A percentile compares a stretch with the other conserved stretches of the same genome.
These are phyloP conservation scores for Ogataea pilisensis DNA, from an alignment of 805 yeast species.

Conservation along the genomic window DNA sequence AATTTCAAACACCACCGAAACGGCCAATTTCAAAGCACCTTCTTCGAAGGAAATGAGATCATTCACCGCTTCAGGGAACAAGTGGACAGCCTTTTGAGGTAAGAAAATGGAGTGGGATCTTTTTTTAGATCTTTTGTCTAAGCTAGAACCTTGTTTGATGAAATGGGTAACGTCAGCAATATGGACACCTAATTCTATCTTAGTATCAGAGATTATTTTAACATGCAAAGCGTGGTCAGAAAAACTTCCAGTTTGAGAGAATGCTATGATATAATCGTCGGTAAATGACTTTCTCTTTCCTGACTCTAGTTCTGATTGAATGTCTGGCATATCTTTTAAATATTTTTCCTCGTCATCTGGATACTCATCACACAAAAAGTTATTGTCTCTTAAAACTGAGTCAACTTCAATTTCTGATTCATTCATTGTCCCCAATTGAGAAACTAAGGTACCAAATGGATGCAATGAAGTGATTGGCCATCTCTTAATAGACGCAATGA, in stretches of 20 bases:
- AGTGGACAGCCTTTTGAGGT: slow-evolving; percentile 67
- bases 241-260: slow-evolving; percentile 51
- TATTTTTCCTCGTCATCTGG: slow-evolving; percentile 38
- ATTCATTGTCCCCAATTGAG: slow-evolving; percentile 77
- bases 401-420: slow-evolving; percentile 77
- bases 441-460: slow-evolving; percentile 92
- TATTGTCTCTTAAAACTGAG: slow-evolving; percentile 84
- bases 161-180: slow-evolving; percentile 74
- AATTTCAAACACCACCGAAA: slow-evolving; percentile 77
- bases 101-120: slow-evolving; percentile 85
- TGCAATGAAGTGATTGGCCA: slow-evolving; percentile 99
- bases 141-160: slow-evolving; percentile 64
- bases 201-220: slow-evolving; percentile 53
- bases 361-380: slow-evolving; percentile 78
- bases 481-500: slow-evolving; percentile 93
- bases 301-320: slow-evolving; percentile 29
- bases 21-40: slow-evolving; percentile 56
- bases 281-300: slow-evolving; percentile 48
- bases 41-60: slow-evolving; percentile 58
- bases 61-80: slow-evolving; percentile 65
- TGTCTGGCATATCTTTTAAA: slow-evolving; percentile 37
- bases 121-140: slow-evolving; percentile 88
- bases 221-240: slow-evolving; percentile 83
- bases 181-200: slow-evolving; percentile 82
- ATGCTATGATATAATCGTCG: slow-evolving; percentile 60